Base-by-base conservation (phyloP, 2,329 filamentous ascomycete species). In the Claviceps digitariae region DNA sequence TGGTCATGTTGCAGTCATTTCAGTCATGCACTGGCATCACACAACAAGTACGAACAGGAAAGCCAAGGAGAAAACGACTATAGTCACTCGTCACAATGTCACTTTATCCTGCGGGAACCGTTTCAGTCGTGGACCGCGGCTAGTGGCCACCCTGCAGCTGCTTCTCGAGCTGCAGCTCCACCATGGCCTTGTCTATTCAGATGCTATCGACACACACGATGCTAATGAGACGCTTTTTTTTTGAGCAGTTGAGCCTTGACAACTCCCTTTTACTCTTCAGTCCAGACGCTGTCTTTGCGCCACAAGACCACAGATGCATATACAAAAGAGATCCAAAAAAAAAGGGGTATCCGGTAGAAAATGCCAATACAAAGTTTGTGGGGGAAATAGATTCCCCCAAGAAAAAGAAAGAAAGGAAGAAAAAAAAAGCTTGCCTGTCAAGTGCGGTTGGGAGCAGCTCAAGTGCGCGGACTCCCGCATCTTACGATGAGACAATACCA, bases 401-500 rank as follows among this genome's bases (percentile, higher is more conserved):
- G 3, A 44, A 34, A 25, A 41, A 15, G 9, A 46, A 29, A 40
- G 2, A 40, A 52, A 38, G 2, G 27, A 45, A n/a, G 27, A 27
- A 21, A 23, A 23, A 25, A 3, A 44, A 25, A 17, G 8, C 20
- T 21, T 8, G n/a, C 6, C 6, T 9, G 15, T n/a, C 2, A 34
- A 9, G 10, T 34, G 15, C 2, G 36, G 15, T 40, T 40, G 36
- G 27, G 27, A 4, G 31, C 31, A 48, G n/a, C 5, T 17, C 45
- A 48, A 7, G n/a, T 25, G 21, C 21, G 8, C 9, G 21, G 20
- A 36, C 9, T 12, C 20, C 23, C 12, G 25, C 17, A 38, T 17
- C 41, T 47, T 17, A 21, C 20, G 36, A 48, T 31, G 61, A 17
- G 48, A 45, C 53, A 58, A 57, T 57, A 36, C 73, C 73, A 57